Evolutionary conservation across 2,329 filamentous ascomycete genomes (phyloP).

Genomic region (Alternaria alternata): DNA sequence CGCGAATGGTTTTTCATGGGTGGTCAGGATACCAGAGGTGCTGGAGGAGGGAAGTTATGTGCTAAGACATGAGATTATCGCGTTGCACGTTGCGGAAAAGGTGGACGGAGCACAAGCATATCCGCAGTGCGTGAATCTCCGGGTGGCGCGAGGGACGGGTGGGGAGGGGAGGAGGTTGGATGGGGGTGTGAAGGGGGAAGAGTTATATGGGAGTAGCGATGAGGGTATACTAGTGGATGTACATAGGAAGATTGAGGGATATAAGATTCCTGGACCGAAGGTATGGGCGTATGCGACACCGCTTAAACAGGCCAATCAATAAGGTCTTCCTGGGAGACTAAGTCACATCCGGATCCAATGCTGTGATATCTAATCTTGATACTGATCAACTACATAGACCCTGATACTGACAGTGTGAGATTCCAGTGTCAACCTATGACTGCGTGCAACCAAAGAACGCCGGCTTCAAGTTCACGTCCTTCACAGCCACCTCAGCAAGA

Average conservation of each 20-base stretch:
- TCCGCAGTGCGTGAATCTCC: constrained; percentile 61
- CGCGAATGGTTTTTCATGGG: constrained; percentile 56
- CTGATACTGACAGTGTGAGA: too few species aligned
- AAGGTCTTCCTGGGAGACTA: not conserved
- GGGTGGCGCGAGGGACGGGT: constrained; percentile 51
- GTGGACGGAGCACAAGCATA: constrained; percentile 61
- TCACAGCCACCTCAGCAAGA: not conserved
- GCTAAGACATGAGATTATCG: constrained; percentile 62
- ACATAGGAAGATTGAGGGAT: constrained; percentile 44
- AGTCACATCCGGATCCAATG: not conserved
- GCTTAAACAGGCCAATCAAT: constrained; percentile 15
- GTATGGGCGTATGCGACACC: constrained; percentile 27
- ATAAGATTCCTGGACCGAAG: constrained; percentile 53
- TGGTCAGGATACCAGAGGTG: constrained; percentile 53
- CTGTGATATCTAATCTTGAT: not conserved
- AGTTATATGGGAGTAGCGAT: constrained; percentile 54
- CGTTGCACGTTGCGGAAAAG: constrained; percentile 54
- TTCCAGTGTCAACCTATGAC: too few species aligned
- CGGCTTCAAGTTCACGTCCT: not conserved
- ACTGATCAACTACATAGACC: not conserved
- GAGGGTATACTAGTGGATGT: constrained; percentile 53
- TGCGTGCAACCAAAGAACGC: accelerated
- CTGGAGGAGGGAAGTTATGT: constrained; percentile 59
- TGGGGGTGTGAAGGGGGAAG: constrained; percentile 57
- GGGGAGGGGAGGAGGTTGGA: constrained; percentile 46